Evolutionary conservation across 441 rosid species (phyloP).

Genomic region (Arabidopsis lyrata): DNA sequence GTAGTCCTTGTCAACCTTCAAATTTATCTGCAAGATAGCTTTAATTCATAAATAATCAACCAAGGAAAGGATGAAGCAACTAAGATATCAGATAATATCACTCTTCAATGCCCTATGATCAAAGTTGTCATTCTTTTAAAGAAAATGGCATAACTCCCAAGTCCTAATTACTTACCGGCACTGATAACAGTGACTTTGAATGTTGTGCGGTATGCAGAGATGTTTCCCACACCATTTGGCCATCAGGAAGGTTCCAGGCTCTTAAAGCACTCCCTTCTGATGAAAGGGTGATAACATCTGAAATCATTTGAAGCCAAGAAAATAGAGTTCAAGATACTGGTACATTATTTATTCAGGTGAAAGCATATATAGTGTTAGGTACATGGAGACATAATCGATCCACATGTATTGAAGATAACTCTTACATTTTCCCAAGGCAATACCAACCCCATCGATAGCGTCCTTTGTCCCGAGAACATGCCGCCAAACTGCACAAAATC

Average conservation of each 20-base stretch:
- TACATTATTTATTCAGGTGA: constrained; percentile 17
- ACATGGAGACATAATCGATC: constrained; percentile 11
- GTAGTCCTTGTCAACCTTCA: constrained; percentile 75
- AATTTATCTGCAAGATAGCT: constrained; percentile 61
- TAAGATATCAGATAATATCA: constrained; percentile 5
- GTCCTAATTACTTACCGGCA: constrained; percentile 66
- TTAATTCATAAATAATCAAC: constrained; percentile 23
- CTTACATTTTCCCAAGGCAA: constrained; percentile 91
- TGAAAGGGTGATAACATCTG: constrained; percentile 92
- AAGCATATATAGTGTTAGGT: constrained; percentile 12
- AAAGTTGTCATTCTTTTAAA: background rate
- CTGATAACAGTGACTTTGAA: constrained; percentile 70
- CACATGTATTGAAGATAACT: background rate
- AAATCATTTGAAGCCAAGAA: constrained; percentile 39
- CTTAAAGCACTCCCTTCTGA: constrained; percentile 80
- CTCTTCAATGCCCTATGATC: background rate
- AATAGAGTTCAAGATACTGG: constrained; percentile 20
- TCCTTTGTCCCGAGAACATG: constrained; percentile 84
- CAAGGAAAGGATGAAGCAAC: constrained; percentile 15
- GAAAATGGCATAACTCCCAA: constrained; percentile 29
- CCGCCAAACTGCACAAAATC: constrained; percentile 85
- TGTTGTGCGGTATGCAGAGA: constrained; percentile 61
- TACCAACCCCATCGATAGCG: constrained; percentile 73
- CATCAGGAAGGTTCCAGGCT: constrained; percentile 99
- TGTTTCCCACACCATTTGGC: constrained; percentile 98